Evolutionary conservation across 805 yeast genomes (phyloP), one percentile per base, ranked within the genome.

Genomic region (Myxozyma vanderwaltii): DNA sequence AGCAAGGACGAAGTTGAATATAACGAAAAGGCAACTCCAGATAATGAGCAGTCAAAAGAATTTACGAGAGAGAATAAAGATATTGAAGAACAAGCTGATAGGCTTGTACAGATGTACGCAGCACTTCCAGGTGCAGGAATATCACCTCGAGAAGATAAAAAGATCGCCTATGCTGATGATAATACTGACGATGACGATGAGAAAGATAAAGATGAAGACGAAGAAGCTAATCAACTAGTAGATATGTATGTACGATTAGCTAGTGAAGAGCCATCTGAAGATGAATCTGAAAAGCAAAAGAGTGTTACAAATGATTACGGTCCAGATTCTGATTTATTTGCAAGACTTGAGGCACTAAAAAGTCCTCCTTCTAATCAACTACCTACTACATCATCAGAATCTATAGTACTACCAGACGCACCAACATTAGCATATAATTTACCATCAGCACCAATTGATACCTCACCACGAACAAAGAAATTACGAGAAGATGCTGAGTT

Each of bases 401-500:
- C 46, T 6, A 45, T 6, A 15, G 50, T 23, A n/a, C 4, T 51
- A 4, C 64, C 64, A 3, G 53, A 36, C 4, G 54, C 56, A 17
- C 64, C 65, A 3, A 50, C 54, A 2, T 24, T 58, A 13, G 10
- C 57, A 1, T 40, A 47, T 8, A 26, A 46, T 4, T 21, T 62
- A 21, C 64, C 64, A 4, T 31, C 48, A 4, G 61, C 45, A 3
- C 58, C 64, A 8, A 17, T 47, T 12, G 54, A 51, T 19, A 40
- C 38, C 13, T 33, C 24, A 17, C 57, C 54, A 2, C 40, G 43
- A 1, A 46, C 49, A n/a, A 19, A 23, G 29, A 62, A 62, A 45
- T 57, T 62, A 21, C 51, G 56, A 13, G 64, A 55, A 38, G 64
- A 62, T 26, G 58, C 58, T 4, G 64, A 55, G 17, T 44, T 62